phyloP scores from a whole-genome alignment of 305 asterid genomes.

The Fraxinus floribunda region DNA sequence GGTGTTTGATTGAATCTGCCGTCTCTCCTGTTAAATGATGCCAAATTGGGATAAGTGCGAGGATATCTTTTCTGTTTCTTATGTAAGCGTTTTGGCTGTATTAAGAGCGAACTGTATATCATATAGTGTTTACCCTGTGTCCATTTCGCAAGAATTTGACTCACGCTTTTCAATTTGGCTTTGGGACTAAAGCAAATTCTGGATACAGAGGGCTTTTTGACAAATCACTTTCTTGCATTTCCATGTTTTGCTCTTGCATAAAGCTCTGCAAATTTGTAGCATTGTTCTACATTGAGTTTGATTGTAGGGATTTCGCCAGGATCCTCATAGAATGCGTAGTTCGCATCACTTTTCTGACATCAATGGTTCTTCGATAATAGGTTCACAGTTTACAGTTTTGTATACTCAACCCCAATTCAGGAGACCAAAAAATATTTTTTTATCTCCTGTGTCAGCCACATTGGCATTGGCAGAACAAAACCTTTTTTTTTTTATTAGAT shows the following conservation, averaged over 20 bases:
- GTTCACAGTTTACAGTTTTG: conserved; percentile 16
- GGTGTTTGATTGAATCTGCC: background rate
- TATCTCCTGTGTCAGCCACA: no score
- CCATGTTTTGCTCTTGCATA: conserved; percentile 56
- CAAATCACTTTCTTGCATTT: conserved; percentile 41
- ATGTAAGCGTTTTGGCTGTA: background rate
- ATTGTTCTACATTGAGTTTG: conserved; percentile 68
- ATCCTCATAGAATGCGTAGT: background rate
- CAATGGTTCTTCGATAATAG: no score
- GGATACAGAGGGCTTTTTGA: background rate
- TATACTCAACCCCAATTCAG: conserved; percentile 8
- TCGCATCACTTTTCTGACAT: background rate
- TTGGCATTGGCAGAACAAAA: no score
- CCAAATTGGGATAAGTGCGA: conserved; percentile 11
- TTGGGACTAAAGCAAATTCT: conserved; percentile 55
- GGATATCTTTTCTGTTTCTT: background rate
- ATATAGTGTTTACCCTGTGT: conserved; percentile 63
- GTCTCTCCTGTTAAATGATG: background rate
- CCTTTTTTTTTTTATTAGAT: no score
- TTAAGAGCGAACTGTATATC: background rate
- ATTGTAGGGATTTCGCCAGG: conserved; percentile 69
- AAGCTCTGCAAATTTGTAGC: conserved; percentile 56
- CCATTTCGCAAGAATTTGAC: conserved; percentile 80
- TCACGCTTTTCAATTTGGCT: conserved; percentile 71
- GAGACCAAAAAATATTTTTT: no score